phyloP scores from a whole-genome alignment of 2,329 filamentous ascomycete species.

The Endoconidiophora laricicola region DNA sequence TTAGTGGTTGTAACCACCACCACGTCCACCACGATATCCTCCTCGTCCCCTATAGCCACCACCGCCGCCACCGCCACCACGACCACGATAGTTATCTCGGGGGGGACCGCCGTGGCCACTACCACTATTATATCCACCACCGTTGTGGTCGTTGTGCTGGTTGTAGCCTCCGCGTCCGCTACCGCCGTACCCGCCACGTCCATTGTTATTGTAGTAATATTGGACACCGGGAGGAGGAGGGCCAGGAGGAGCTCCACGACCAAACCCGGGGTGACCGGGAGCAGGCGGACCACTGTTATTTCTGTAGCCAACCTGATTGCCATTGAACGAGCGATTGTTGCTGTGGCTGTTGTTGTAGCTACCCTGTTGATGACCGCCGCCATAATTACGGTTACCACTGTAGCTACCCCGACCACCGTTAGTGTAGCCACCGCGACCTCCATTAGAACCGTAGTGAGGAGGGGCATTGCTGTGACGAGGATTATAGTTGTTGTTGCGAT shows the following conservation, averaged over 20 bases:
- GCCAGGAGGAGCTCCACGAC: slow-evolving; percentile 26
- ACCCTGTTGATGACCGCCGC: slow-evolving; percentile 5
- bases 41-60: slow-evolving; percentile 5
- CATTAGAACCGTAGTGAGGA: slow-evolving; percentile 22
- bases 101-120: slow-evolving; percentile 3
- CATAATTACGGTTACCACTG: neutral
- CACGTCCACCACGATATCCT: slow-evolving; percentile 8
- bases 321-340: slow-evolving; percentile 12
- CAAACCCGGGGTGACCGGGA: slow-evolving; percentile 28
- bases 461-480: slow-evolving; percentile 6
- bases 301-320: slow-evolving; percentile 16
- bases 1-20: slow-evolving; percentile 8
- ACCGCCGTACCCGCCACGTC: slow-evolving; percentile 10
- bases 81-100: slow-evolving; percentile 2
- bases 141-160: slow-evolving; percentile 1
- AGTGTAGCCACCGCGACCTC: slow-evolving; percentile 21
- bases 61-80: slow-evolving; percentile 2
- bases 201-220: slow-evolving; percentile 10
- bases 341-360: slow-evolving; percentile 15
- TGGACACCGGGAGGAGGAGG: slow-evolving; percentile 22
- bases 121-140: neutral
- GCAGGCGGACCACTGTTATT: slow-evolving; percentile 26
- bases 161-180: neutral
- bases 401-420: slow-evolving; percentile 6
- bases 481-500: slow-evolving; percentile 19